Base-by-base conservation (phyloP, 2,329 filamentous ascomycete species). In the Myriosclerotinia duriaeana region DNA sequence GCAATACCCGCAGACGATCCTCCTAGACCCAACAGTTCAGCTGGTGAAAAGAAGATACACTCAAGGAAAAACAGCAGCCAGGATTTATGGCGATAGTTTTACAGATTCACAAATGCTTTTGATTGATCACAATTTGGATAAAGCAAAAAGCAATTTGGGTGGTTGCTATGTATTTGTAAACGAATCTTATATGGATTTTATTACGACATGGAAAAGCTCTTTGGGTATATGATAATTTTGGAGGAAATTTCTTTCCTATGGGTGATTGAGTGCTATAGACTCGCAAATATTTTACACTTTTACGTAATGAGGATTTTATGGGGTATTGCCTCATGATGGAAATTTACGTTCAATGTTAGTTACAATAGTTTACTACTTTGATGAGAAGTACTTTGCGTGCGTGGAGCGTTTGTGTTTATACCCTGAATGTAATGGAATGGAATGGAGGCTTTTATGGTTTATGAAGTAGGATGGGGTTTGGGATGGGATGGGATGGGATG, bases 1-100 rank as follows among this genome's bases (percentile, higher is more conserved):
- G 85, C 87, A 22, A 82, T 89, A n/a, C 87, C 87, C 0, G 78
- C 78, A 26, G 83, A 84, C 14, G 81, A 83, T 22, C 52, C 53
- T 30, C 59, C 53, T 2, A 67, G 74, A 66, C 74, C 74, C 6
- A 72, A 70, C 52, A 75, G 71, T 60, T 72, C 70, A 42, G 73
- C 63, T 6, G 73, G 75, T 15, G 75, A 74, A 67, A 56, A 55
- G 48, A 62, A 42, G 12, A 66, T 14, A 38, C 40, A 52, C 38
- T 38, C 34, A 5, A 66, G 58, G 17, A 63, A 55, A 61, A 40
- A 40, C 15, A 63, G 64, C 48, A 53, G 26, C 12, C 48, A 53
- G 20, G 64, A 66, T 63, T 62, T 66, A 38, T 66, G 64, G 64
- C 55, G 64, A n/a, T 66, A 48, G 34, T 53, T 30, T 15, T 17